Base-by-base conservation (phyloP, 345 rosid species). In the Eucalyptus marginata region DNA sequence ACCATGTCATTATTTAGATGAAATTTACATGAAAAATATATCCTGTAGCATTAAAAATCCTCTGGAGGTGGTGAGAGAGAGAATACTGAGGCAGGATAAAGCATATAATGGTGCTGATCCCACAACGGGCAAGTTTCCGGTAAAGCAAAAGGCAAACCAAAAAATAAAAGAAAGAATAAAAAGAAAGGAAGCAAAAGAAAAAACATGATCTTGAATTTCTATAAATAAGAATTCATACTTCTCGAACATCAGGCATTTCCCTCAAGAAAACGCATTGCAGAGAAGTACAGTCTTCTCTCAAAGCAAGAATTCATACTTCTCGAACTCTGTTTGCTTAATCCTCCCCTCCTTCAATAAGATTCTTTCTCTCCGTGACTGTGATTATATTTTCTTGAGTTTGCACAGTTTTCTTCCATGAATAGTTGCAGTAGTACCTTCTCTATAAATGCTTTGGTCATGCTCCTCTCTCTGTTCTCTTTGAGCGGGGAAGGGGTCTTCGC, bases 401-500 rank as follows among this genome's bases (percentile, higher is more conserved):
- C 79, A 46, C 54, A 56, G 31, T 87, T 71, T 50, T 49, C 50
- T 88, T 88, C 80, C 56, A 89, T 93, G 92, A 86, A 88, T 62
- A 27, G 79, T 25, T 85, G 27, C 81, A 58, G 80, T 80, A 50
- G 88, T 83, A 56, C 62, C 76, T 83, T 56, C 80, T 71, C 90
- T 17, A 31, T 64, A 9, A 56, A 27, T 79, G 66, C 89, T 52
- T 88, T 88, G 90, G 27, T 87, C 85, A 85, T 89, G 88, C 88
- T 71, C 79, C 86, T 89, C 54, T 90, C 92, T 62, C 62, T 89
- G 62, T 86, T 86, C 90, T 88, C 88, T 91, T 90, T 89, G 76
- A 90, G 66, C 80, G 49, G 92, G 88, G 91, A 92, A 86, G 90
- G 33, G 40, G 89, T 90, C 87, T 80, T 92, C 71, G 71, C 87